Evolutionary conservation across 2,329 filamentous ascomycete genomes (phyloP).

Genomic region (Monosporascus sp.): DNA sequence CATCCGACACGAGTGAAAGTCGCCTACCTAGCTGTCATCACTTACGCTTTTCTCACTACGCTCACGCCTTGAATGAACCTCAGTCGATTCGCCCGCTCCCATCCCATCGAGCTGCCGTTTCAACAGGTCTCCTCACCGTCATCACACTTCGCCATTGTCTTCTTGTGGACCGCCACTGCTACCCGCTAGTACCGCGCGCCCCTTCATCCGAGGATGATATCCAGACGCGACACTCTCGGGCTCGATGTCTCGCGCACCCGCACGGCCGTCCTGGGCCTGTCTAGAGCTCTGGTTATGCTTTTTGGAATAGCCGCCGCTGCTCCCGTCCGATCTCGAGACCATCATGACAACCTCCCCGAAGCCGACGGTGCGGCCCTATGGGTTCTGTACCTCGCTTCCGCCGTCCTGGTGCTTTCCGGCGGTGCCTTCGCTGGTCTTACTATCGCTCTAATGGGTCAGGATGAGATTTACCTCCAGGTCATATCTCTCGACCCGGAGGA

Average conservation of each 20-base stretch:
- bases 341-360: constrained; percentile 43
- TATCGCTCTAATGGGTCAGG: constrained; percentile 71
- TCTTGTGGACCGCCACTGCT: neutral
- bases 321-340: constrained; percentile 34
- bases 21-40: too few relatives aligned
- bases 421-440: constrained; percentile 94
- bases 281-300: constrained; percentile 31
- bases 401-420: constrained; percentile 77
- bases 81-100: neutral
- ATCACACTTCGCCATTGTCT: neutral
- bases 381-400: constrained; percentile 75
- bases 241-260: constrained; percentile 33
- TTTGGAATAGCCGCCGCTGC: constrained; percentile 39
- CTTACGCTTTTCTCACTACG: too few relatives aligned
- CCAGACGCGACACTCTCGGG: neutral
- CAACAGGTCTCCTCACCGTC: neutral
- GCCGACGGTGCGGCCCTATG: constrained; percentile 63
- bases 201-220: constrained; percentile 17
- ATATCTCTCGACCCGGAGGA: constrained; percentile 81
- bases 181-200: neutral
- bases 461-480: constrained; percentile 96
- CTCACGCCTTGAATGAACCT: too few relatives aligned
- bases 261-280: constrained; percentile 45
- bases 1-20: too few relatives aligned
- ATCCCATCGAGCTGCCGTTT: neutral